Evolutionary conservation across 805 yeast genomes (phyloP).

Genomic region (Wickerhamomyces hampshirensis): DNA sequence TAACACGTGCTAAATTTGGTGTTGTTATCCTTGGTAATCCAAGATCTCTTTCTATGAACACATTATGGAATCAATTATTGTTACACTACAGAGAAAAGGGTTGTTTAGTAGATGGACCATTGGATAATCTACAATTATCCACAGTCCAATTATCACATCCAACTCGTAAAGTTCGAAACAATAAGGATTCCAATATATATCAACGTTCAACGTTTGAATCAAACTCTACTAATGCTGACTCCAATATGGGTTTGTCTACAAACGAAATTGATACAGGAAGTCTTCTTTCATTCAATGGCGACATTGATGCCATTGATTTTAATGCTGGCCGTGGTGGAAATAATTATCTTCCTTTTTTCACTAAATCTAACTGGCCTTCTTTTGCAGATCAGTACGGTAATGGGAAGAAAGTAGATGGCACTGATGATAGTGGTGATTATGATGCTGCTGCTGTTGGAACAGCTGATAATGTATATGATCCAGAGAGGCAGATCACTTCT

Average conservation of each 20-base stretch:
- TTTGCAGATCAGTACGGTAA: conserved; percentile 17
- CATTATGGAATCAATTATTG: conserved; percentile 74
- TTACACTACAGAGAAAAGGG: conserved; percentile 79
- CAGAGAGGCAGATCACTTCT: conserved; percentile 22
- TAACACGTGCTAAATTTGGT: conserved; percentile 85
- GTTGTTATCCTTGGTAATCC: conserved; percentile 82
- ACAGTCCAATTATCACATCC: conserved; percentile 47
- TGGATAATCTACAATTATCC: conserved; percentile 73
- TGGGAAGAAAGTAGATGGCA: conserved; percentile 4
- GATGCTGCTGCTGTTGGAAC: conserved; percentile 1
- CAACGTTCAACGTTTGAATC: conserved; percentile 1
- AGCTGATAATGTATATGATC: conserved; percentile 14
- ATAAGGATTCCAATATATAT: conserved; percentile 4
- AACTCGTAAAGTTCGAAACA: conserved; percentile 9
- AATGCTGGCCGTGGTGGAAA: conserved; percentile 6
- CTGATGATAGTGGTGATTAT: background rate
- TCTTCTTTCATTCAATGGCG: conserved; percentile 33
- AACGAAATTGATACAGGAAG: conserved; percentile 34
- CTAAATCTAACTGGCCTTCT: conserved; percentile 21
- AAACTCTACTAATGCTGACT: conserved; percentile 3
- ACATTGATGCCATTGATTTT: conserved; percentile 16
- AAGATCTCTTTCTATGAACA: conserved; percentile 60
- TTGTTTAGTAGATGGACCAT: conserved; percentile 84
- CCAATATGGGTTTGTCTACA: conserved; percentile 17
- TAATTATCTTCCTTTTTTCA: conserved; percentile 17